These are phyloP conservation scores for Sutorius australiensis DNA, from an alignment of 768 basidiomycete genomes.

Conservation along the genomic window DNA sequence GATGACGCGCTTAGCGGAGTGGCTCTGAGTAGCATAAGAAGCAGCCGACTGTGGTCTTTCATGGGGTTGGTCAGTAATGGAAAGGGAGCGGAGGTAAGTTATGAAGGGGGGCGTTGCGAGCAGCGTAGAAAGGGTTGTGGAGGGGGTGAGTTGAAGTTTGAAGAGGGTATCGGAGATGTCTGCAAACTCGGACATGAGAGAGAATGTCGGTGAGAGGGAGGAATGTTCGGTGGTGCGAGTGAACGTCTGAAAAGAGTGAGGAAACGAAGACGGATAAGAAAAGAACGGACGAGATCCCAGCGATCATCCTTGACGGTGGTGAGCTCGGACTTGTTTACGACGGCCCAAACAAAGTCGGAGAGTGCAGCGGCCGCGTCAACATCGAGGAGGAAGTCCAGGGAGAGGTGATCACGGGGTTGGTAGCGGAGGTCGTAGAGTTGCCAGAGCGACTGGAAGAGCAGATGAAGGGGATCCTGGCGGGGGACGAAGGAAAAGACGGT, in stretches of 20 bases:
- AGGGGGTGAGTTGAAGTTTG: constrained; percentile 42
- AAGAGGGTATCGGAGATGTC: constrained; percentile 79
- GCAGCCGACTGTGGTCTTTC: constrained; percentile 57
- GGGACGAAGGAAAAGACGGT: constrained; percentile 74
- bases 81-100: constrained; percentile 81
- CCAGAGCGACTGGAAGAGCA: constrained; percentile 55
- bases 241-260: constrained; percentile 57
- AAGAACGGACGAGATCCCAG: constrained; percentile 80
- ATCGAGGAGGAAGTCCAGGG: constrained; percentile 75
- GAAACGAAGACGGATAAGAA: background rate
- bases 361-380: constrained; percentile 36
- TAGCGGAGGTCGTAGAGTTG: constrained; percentile 76
- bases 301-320: constrained; percentile 61
- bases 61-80: constrained; percentile 85
- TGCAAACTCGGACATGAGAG: constrained; percentile 85
- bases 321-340: constrained; percentile 79
- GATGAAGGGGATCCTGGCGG: constrained; percentile 77
- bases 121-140: constrained; percentile 49
- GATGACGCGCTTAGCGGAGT: constrained; percentile 68
- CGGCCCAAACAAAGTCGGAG: constrained; percentile 76
- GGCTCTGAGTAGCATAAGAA: constrained; percentile 37
- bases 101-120: constrained; percentile 62
- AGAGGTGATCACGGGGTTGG: constrained; percentile 60
- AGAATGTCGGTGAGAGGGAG: constrained; percentile 54
- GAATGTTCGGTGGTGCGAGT: constrained; percentile 70